Evolutionary conservation across 805 yeast genomes (phyloP).

Genomic region (Clavispora santaluciae): DNA sequence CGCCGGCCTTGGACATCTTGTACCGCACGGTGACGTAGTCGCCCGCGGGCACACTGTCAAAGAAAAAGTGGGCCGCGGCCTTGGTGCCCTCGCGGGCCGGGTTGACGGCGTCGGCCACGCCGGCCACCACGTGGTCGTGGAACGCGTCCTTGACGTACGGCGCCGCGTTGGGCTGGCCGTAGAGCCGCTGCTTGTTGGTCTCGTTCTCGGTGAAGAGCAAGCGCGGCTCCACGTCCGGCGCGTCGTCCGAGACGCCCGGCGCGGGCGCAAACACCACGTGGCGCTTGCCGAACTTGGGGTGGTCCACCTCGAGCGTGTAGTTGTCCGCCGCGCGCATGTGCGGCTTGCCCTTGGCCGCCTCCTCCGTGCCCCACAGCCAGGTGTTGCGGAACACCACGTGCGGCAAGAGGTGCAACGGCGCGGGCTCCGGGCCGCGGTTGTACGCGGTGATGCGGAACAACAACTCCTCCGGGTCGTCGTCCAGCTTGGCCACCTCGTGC

Average conservation of each 20-base stretch:
- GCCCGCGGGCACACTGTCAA: constrained; percentile 81
- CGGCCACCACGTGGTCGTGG: constrained; percentile 74
- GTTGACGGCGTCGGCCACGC: constrained; percentile 56
- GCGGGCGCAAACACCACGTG: constrained; percentile 72
- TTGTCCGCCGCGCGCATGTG: constrained; percentile 36
- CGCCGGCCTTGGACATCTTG: constrained; percentile 46
- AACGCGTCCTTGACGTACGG: constrained; percentile 82
- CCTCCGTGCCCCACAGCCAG: constrained; percentile 84
- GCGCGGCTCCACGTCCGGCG: constrained; percentile 68
- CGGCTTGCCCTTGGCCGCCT: constrained; percentile 46
- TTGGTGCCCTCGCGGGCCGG: constrained; percentile 75
- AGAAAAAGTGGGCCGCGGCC: constrained; percentile 77
- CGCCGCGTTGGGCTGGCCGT: constrained; percentile 54
- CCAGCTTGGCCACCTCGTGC: constrained; percentile 85
- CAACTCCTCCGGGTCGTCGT: constrained; percentile 73
- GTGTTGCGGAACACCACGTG: constrained; percentile 82
- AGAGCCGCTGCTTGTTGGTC: constrained; percentile 68
- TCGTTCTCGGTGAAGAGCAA: constrained; percentile 86
- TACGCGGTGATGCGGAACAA: constrained; percentile 83
- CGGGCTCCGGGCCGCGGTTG: constrained; percentile 75
- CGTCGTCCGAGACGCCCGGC: constrained; percentile 59
- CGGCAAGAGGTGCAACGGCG: constrained; percentile 85
- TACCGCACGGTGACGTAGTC: constrained; percentile 84
- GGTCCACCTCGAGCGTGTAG: constrained; percentile 54
- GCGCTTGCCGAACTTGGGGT: constrained; percentile 64